Base-by-base conservation (phyloP, 116 monocot species). In the Dioscorea cayenensis region DNA sequence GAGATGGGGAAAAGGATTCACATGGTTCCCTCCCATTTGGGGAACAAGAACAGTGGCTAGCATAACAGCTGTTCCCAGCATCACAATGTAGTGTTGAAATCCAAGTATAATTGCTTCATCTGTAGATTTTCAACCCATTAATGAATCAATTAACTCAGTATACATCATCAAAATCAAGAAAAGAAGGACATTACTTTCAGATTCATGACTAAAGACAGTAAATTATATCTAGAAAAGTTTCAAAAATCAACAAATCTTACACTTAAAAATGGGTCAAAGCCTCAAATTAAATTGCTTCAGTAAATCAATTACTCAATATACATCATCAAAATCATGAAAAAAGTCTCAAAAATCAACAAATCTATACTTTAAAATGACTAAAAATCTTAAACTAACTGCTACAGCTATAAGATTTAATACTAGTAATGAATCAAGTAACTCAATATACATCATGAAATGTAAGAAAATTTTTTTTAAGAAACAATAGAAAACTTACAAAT, bases 31-130 rank as follows among this genome's bases (percentile, higher is more conserved):
- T 19, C 92, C 92, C 89, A 92, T 92, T 51, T 61, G 75, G 63
- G 92, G 92, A 71, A 92, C 92, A 28, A 92, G 68, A 70, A 78
- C 11, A 48, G 77, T 67, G 36, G 95, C 70, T n/a, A 92, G 72
- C 85, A 87, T 78, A 4, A 95, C 95, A 11, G 75, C 75, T 48
- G 89, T 83, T 51, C 95, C 95, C 72, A 95, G 70, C 87, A 89
- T 87, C 65, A 95, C 87, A 17, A 95, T 79, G 73, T 92, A 95
- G 82, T 95, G 92, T 74, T 89, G 89, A 66, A 95, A 92, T 36
- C 79, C 91, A 28, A 95, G 84, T 13, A 84, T 28, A 25, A 83
- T 52, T 51, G 87, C 66, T 77, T 86, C 77, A 62, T 6, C 95
- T 95, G 89, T 28, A 82, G 70, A 60, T 64, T n/a, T 48, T 14